phyloP scores from a whole-genome alignment of 2,329 filamentous ascomycete genomes.

The Paraphoma chrysanthemicola region DNA sequence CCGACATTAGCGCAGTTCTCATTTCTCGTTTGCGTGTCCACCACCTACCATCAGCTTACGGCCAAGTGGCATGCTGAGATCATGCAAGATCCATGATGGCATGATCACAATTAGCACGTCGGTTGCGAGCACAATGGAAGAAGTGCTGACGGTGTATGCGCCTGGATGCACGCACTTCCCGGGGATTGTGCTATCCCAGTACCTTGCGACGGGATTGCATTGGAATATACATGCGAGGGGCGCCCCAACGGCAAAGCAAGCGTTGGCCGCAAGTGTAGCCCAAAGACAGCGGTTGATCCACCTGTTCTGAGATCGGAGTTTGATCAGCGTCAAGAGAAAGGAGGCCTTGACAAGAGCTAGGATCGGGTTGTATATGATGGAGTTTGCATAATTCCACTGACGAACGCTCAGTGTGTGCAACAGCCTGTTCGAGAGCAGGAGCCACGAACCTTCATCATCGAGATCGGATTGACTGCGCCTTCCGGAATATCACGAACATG shows the following conservation, averaged over 20 bases:
- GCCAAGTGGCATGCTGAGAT: conserved; percentile 22
- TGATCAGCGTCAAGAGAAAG: conserved; percentile 25
- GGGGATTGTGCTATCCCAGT: conserved; percentile 33
- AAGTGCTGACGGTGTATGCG: conserved; percentile 18
- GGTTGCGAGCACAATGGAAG: conserved; percentile 20
- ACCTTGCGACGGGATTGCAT: conserved; percentile 34
- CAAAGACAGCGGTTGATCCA: conserved; percentile 22
- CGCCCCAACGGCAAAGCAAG: conserved; percentile 17
- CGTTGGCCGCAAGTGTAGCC: conserved; percentile 18
- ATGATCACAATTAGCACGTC: conserved; percentile 26
- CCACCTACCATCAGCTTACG: conserved; percentile 17
- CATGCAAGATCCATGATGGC: conserved; percentile 28
- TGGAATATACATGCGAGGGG: conserved; percentile 31
- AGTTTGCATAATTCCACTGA: conserved; percentile 23
- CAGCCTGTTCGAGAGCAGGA: not conserved
- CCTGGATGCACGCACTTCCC: conserved; percentile 15
- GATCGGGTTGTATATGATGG: conserved; percentile 27
- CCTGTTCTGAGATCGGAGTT: conserved; percentile 21
- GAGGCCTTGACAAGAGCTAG: conserved; percentile 25
- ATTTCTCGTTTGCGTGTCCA: too few species aligned
- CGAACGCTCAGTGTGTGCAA: not conserved
- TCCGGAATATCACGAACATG: conserved; percentile 18
- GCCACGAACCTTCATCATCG: conserved; percentile 13
- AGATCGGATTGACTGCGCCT: conserved; percentile 11
- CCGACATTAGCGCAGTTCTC: too few species aligned